These are phyloP conservation scores for Gamarada debralockiae DNA, from an alignment of 495 filamentous ascomycete genomes.

Conservation along the genomic window DNA sequence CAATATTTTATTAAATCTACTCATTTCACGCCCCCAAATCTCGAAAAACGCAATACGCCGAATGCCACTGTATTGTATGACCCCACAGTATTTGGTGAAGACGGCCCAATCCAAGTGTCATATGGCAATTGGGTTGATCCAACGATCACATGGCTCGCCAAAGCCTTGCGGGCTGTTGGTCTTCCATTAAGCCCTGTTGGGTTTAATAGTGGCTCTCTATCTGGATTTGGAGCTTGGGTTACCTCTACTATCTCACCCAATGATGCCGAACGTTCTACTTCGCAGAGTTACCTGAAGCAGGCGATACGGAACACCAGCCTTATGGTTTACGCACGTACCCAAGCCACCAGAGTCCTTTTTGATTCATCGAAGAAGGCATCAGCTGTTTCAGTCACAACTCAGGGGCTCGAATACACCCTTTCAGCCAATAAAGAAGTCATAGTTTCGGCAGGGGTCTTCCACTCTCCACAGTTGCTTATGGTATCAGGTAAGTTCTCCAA, in stretches of 20 bases:
- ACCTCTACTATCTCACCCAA: slow-evolving; percentile 34
- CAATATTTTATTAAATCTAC: slow-evolving; percentile 51
- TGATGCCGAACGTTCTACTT: slow-evolving; percentile 32
- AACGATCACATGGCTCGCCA: slow-evolving; percentile 29
- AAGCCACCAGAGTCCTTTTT: slow-evolving; percentile 26
- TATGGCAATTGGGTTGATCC: slow-evolving; percentile 42
- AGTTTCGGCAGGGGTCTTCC: slow-evolving; percentile 55
- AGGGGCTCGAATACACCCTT: slow-evolving; percentile 30
- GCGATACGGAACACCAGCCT: slow-evolving; percentile 1
- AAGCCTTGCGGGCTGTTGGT: slow-evolving; percentile 32
- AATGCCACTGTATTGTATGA: slow-evolving; percentile 47
- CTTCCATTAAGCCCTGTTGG: slow-evolving; percentile 27
- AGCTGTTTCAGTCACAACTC: slow-evolving; percentile 44
- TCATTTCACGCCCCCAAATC: slow-evolving; percentile 48
- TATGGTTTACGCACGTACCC: slow-evolving; percentile 14
- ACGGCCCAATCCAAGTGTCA: slow-evolving; percentile 47
- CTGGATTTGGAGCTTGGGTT: slow-evolving; percentile 35
- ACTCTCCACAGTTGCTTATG: slow-evolving; percentile 59
- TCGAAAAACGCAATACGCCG: slow-evolving; percentile 21
- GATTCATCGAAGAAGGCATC: slow-evolving; percentile 40
- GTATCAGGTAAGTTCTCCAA: slow-evolving; percentile 44
- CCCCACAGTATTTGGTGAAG: slow-evolving; percentile 26
- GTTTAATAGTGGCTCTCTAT: slow-evolving; percentile 38
- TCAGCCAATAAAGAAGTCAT: slow-evolving; percentile 50
- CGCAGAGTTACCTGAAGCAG: slow-evolving; percentile 30